Evolutionary conservation across 2,329 filamentous ascomycete species (phyloP).

Genomic region (Cyphellophora attinorum): DNA sequence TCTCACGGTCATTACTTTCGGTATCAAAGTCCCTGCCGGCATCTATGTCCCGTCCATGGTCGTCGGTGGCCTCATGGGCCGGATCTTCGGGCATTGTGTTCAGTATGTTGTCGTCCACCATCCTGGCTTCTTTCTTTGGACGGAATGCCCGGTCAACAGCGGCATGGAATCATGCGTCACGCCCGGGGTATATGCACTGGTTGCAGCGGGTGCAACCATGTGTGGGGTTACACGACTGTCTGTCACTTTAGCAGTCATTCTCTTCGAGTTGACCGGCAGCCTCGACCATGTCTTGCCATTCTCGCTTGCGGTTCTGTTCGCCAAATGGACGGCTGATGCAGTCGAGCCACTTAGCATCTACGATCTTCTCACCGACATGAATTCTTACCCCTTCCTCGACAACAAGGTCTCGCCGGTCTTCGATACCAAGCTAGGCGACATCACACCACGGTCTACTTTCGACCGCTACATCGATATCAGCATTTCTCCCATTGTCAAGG

Average conservation of each 20-base stretch:
- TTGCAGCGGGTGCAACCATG: slow-evolving; percentile 94
- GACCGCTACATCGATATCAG: slow-evolving; percentile 84
- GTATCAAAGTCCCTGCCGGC: slow-evolving; percentile 90
- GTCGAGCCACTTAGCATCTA: slow-evolving; percentile 85
- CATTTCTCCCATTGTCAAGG: slow-evolving; percentile 67
- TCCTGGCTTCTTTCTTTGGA: slow-evolving; percentile 64
- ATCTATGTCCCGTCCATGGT: slow-evolving; percentile 99
- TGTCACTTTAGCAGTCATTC: slow-evolving; percentile 85
- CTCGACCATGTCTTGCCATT: slow-evolving; percentile 93
- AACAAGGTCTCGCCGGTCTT: slow-evolving; percentile 91
- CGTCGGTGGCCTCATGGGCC: slow-evolving; percentile 82
- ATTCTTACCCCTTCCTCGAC: slow-evolving; percentile 94
- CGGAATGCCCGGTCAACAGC: slow-evolving; percentile 48
- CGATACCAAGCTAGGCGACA: slow-evolving; percentile 77
- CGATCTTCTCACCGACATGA: slow-evolving; percentile 93
- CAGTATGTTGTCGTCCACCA: slow-evolving; percentile 72
- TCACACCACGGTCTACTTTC: slow-evolving; percentile 64
- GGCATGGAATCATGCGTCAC: slow-evolving; percentile 77
- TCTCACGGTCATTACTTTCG: slow-evolving; percentile 83
- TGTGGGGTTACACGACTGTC: slow-evolving; percentile 91
- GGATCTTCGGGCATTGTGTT: slow-evolving; percentile 74
- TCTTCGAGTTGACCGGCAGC: slow-evolving; percentile 92
- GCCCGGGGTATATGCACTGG: slow-evolving; percentile 91
- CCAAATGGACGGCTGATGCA: slow-evolving; percentile 98
- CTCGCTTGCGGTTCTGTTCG: slow-evolving; percentile 78